A percentile compares a stretch with the other conserved stretches of the same genome.
These are phyloP conservation scores for Lotmaria passim DNA, from an alignment of 208 protist species.

Conservation along the genomic window DNA sequence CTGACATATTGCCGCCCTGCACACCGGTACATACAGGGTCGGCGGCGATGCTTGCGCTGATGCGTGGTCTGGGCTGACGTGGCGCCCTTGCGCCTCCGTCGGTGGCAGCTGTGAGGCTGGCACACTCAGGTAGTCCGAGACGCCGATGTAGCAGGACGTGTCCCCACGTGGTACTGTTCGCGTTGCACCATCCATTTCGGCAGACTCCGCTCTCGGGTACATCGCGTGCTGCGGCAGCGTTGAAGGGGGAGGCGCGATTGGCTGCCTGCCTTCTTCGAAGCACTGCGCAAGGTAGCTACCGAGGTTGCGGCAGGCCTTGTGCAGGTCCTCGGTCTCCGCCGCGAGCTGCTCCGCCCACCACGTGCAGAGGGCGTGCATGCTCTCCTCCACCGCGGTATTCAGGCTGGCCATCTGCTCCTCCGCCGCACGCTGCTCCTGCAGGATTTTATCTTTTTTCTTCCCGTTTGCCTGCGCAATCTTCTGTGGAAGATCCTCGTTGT, in stretches of 20 bases:
- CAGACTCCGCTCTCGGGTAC: background rate
- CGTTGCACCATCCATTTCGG: background rate
- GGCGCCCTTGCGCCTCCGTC: background rate
- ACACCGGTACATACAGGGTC: background rate
- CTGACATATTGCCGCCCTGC: no score
- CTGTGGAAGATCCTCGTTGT: background rate
- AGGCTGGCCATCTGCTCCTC: background rate
- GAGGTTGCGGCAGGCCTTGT: background rate
- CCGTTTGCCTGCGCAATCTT: background rate
- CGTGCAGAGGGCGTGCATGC: background rate
- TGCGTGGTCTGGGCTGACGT: no score
- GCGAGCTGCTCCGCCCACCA: conserved; percentile 2
- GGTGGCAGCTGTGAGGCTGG: background rate
- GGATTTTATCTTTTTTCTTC: background rate
- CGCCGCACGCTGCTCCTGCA: background rate
- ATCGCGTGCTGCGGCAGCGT: background rate
- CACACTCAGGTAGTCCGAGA: background rate
- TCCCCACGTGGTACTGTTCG: background rate
- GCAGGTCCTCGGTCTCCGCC: background rate
- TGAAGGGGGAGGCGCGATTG: background rate
- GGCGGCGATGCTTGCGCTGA: no score
- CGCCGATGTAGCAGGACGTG: background rate
- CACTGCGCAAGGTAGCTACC: background rate
- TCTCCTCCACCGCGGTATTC: background rate
- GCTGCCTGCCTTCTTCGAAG: background rate